Percentiles rank a stretch among this genome's conserved stretches.
Conservation (phyloP, 176 grass and related monocot genomes). For the Poa pratensis region DNA sequence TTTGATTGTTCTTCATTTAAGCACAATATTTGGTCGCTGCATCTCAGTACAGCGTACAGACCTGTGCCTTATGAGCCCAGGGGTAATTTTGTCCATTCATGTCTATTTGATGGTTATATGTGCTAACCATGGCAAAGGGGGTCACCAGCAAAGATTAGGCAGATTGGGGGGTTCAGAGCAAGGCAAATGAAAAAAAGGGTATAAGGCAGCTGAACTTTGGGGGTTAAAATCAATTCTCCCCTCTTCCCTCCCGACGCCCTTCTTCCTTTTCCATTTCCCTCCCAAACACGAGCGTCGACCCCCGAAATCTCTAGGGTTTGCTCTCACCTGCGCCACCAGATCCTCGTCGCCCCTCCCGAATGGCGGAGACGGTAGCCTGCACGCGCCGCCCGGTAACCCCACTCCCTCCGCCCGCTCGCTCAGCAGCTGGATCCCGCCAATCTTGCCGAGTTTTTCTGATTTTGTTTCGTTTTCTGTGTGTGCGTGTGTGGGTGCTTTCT, state of each 20-base stretch:
- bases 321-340: background rate
- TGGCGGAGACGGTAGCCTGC: constrained; percentile 45
- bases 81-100: too few species aligned
- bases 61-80: too few species aligned
- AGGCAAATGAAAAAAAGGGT: too few species aligned
- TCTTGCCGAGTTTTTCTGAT: background rate
- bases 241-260: background rate
- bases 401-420: background rate
- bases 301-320: constrained; percentile 53
- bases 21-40: too few species aligned
- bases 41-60: too few species aligned
- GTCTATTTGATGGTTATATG: too few species aligned
- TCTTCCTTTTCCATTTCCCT: constrained; percentile 38
- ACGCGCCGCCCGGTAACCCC: constrained; percentile 53
- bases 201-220: too few species aligned
- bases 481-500: background rate
- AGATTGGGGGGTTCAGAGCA: too few species aligned
- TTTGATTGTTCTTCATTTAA: too few species aligned
- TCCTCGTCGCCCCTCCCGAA: background rate
- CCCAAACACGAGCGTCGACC: constrained; percentile 18
- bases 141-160: too few species aligned
- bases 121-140: too few species aligned
- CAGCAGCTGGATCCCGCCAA: background rate
- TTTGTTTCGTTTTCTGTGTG: background rate
- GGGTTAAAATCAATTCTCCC: too few species aligned